Percentiles rank a stretch among this genome's conserved stretches.
phyloP scores from a whole-genome alignment of 2,329 filamentous ascomycete species.

The Diaporthe vaccinii region DNA sequence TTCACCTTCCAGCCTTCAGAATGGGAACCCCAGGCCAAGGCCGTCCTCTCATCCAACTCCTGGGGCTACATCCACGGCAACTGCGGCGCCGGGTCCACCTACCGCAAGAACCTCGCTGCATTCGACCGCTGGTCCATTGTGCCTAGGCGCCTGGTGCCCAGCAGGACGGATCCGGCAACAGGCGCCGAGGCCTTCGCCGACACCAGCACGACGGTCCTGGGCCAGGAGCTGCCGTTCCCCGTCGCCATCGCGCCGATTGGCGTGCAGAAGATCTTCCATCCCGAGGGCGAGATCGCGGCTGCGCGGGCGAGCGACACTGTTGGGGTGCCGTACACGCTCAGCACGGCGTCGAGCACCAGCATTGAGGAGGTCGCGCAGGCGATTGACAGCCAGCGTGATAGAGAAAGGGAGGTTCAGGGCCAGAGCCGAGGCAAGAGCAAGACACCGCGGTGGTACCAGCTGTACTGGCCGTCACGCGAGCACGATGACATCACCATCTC shows the following conservation, averaged over 20 bases:
- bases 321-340: conserved; percentile 71
- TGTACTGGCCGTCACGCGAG: conserved; percentile 69
- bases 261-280: conserved; percentile 74
- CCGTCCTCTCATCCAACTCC: conserved; percentile 39
- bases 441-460: conserved; percentile 66
- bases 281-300: conserved; percentile 73
- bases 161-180: neutral
- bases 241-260: conserved; percentile 76
- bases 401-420: conserved; percentile 8
- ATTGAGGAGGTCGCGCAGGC: conserved; percentile 62
- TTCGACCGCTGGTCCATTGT: conserved; percentile 40
- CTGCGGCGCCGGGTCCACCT: conserved; percentile 36
- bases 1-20: conserved; percentile 38
- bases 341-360: conserved; percentile 72
- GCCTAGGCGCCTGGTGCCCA: conserved; percentile 33
- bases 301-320: conserved; percentile 64
- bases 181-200: conserved; percentile 35
- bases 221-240: conserved; percentile 64
- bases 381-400: conserved; percentile 44
- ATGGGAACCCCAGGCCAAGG: conserved; percentile 38
- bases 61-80: conserved; percentile 41
- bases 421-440: conserved; percentile 41
- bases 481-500: conserved; percentile 64
- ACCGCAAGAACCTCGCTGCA: conserved; percentile 39
- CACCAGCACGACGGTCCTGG: conserved; percentile 67